A percentile compares a stretch with the other conserved stretches of the same genome.
These are phyloP conservation scores for Zelopaecilomyces penicillatus DNA, from an alignment of 2,329 filamentous ascomycete genomes.

Conservation along the genomic window DNA sequence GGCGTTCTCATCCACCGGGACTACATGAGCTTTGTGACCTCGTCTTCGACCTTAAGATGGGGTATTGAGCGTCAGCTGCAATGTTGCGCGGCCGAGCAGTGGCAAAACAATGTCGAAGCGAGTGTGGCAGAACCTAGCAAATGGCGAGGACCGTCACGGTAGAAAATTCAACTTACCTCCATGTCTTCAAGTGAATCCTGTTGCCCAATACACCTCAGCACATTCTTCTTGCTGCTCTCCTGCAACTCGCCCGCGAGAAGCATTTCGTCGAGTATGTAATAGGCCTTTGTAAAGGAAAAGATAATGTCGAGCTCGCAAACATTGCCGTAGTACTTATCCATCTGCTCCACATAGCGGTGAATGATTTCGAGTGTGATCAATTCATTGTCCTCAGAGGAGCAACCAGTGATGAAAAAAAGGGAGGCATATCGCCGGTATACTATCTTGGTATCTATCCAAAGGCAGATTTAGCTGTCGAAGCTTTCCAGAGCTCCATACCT, in stretches of 20 bases:
- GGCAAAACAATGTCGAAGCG: not conserved
- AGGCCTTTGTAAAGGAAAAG: constrained; percentile 99
- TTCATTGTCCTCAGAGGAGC: constrained; percentile 95
- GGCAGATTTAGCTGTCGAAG: not conserved
- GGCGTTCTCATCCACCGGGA: constrained; percentile 11
- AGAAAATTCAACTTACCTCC: constrained; percentile 65
- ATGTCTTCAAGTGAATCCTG: constrained; percentile 98
- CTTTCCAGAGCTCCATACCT: not conserved
- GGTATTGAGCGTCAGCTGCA: constrained; percentile 22
- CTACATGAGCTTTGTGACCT: constrained; percentile 86
- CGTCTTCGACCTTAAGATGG: constrained; percentile 67
- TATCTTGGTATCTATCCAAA: constrained; percentile 77
- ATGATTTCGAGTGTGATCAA: constrained; percentile 97
- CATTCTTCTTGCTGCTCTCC: constrained; percentile 99
- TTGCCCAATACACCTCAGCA: constrained; percentile 88
- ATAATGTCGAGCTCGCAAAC: constrained; percentile 99
- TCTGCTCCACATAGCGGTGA: constrained; percentile 98
- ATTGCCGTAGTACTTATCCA: constrained; percentile 99
- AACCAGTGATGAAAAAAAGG: constrained; percentile 98
- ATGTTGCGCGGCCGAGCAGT: constrained; percentile 11
- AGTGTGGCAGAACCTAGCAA: constrained; percentile 9
- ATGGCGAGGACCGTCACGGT: constrained; percentile 10
- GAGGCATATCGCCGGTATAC: constrained; percentile 98
- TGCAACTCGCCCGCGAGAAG: constrained; percentile 93
- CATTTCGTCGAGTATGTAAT: constrained; percentile 97